A percentile compares a stretch with the other conserved stretches of the same genome.
These are phyloP conservation scores for Scleroderma bovista DNA, from an alignment of 768 basidiomycete genomes.

Conservation along the genomic window DNA sequence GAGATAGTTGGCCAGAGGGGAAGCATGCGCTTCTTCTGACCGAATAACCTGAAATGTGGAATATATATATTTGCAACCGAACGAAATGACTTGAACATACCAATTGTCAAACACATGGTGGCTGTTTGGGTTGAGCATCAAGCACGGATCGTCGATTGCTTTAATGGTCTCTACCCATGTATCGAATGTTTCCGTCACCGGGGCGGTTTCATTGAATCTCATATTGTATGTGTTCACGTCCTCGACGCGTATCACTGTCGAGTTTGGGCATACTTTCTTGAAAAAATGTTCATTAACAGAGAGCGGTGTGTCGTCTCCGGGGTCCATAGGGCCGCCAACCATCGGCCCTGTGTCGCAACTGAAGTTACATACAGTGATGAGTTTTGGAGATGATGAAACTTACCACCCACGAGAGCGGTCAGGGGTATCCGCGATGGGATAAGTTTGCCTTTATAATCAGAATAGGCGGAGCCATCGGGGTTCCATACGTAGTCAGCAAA, in stretches of 20 bases:
- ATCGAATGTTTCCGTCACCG: constrained; percentile 29
- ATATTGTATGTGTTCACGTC: constrained; percentile 25
- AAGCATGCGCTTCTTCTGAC: constrained; percentile 26
- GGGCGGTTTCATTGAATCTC: constrained; percentile 19
- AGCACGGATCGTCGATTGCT: constrained; percentile 33
- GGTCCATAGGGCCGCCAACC: constrained; percentile 35
- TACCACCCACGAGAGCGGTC: constrained; percentile 36
- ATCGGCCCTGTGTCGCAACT: constrained; percentile 28
- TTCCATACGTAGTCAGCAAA: constrained; percentile 43
- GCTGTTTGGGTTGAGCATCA: constrained; percentile 27
- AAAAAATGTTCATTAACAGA: constrained; percentile 35
- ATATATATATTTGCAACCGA: not conserved
- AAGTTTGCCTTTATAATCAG: constrained; percentile 30
- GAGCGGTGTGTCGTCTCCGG: constrained; percentile 26
- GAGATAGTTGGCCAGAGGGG: constrained; percentile 30
- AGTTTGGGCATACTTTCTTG: constrained; percentile 36
- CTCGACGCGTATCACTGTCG: constrained; percentile 26
- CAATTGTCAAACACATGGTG: constrained; percentile 31
- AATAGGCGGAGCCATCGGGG: constrained; percentile 28
- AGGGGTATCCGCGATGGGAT: constrained; percentile 39
- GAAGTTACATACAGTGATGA: not conserved
- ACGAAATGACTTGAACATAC: constrained; percentile 21
- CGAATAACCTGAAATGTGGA: constrained; percentile 26
- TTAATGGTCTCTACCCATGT: constrained; percentile 34
- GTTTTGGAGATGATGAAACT: not conserved